Evolutionary conservation across 768 basidiomycete species (phyloP), one percentile per base, ranked within the genome.

Genomic region (Phylloporus sp.): DNA sequence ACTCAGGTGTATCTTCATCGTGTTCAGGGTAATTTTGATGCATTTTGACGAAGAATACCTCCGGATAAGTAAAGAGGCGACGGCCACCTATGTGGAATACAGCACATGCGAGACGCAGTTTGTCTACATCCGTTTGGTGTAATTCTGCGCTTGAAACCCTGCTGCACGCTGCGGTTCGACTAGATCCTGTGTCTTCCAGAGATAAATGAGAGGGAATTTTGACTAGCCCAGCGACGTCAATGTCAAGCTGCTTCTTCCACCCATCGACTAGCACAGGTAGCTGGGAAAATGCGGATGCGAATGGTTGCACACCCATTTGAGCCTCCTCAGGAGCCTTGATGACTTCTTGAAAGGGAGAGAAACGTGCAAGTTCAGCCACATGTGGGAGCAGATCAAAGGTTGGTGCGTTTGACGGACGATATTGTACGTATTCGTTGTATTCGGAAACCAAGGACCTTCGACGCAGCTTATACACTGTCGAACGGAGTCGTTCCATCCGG

Each of bases 31-130:
- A 32, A 32, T 13, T 32, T 32, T 5, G 31, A 32, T 13, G 31
- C 4, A 32, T 32, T 5, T 11, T 13, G 13, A 12, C 3, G 31
- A 32, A 32, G 15, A 32, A 12, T 12, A 32, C 31, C 10, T 32
- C 31, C 10, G 31, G 31, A 12, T 32, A 32, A 13, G 10, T 9
- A 32, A 32, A 11, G 31, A 32, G 31, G 31, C 15, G 10, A 11
- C 10, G 31, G 31, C 31, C 31, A 32, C 31, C 31, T 32, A 3
- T 32, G 31, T 32, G 31, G 38, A 12, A 57, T n/a, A 52, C 6
- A 16, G 49, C 56, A 42, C 54, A 58, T 12, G 58, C 57, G 2
- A 59, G 32, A 10, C 12, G 32, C 24, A 58, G n/a, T 36, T 28
- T 58, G 20, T 45, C 29, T 31, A 16, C 7, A 16, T 32, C 7